phyloP scores from a whole-genome alignment of 352 stramenopile genomes.

The Globisporangium parvum region DNA sequence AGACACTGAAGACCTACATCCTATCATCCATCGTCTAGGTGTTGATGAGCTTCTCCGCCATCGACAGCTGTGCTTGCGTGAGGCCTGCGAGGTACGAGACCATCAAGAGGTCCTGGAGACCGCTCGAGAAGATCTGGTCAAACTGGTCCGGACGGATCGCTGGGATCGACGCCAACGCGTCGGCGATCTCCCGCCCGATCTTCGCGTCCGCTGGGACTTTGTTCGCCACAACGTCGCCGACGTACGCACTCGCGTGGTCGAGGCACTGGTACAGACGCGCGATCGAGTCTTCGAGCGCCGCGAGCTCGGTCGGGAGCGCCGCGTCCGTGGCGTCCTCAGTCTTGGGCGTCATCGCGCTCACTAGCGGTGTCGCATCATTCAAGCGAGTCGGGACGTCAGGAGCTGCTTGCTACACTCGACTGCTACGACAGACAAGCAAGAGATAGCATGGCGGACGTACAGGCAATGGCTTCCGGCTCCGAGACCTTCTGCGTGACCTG shows the following conservation, averaged over 20 bases:
- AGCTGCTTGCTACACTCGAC: not conserved
- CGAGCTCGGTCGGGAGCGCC: slow-evolving; percentile 69
- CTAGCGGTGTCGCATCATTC: slow-evolving; percentile 15
- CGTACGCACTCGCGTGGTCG: slow-evolving; percentile 84
- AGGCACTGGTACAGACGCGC: slow-evolving; percentile 89
- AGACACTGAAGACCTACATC: not conserved
- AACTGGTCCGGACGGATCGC: slow-evolving; percentile 93
- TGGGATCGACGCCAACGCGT: slow-evolving; percentile 92
- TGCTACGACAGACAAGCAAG: not conserved
- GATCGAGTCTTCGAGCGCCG: slow-evolving; percentile 76
- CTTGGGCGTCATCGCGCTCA: slow-evolving; percentile 68
- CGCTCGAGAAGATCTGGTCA: slow-evolving; percentile 95
- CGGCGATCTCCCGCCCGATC: slow-evolving; percentile 91
- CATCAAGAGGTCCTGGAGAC: slow-evolving; percentile 98
- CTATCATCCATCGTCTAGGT: slow-evolving; percentile 31
- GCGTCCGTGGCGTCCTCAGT: slow-evolving; percentile 20
- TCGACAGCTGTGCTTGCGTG: slow-evolving; percentile 95
- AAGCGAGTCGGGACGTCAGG: slow-evolving; percentile 3
- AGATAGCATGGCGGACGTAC: slow-evolving; percentile 35
- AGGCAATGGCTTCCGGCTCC: slow-evolving; percentile 92
- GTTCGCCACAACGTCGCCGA: slow-evolving; percentile 87
- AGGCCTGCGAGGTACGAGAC: slow-evolving; percentile 97
- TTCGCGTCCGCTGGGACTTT: slow-evolving; percentile 76
- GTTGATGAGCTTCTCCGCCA: slow-evolving; percentile 97
- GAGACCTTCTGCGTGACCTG: slow-evolving; percentile 87